These are phyloP conservation scores for Colletotrichum tamarilloi DNA, from an alignment of 2,329 filamentous ascomycete genomes.

Conservation along the genomic window DNA sequence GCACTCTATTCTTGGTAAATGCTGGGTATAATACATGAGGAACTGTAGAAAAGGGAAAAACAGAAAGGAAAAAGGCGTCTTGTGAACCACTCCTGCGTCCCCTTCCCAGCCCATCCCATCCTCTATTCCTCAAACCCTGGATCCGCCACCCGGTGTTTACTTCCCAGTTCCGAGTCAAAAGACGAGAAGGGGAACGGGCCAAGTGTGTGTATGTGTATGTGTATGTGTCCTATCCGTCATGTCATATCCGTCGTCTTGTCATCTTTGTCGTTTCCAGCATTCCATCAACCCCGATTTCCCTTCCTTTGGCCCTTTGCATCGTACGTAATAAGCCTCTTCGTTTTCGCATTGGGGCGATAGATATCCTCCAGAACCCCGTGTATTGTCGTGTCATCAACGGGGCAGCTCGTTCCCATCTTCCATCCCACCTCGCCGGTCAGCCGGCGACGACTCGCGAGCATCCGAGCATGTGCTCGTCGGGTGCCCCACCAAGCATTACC, in stretches of 20 bases:
- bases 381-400: neutral
- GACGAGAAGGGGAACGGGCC: neutral
- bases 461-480: neutral
- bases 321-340: neutral
- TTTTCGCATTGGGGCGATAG: neutral
- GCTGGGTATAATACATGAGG: slow-evolving; percentile 32
- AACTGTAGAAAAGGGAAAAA: slow-evolving; percentile 14
- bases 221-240: neutral
- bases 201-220: neutral
- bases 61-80: neutral
- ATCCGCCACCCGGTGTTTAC: neutral
- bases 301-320: neutral
- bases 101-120: no score
- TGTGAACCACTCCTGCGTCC: neutral
- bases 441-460: neutral
- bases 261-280: slow-evolving; percentile 7
- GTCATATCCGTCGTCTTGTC: slow-evolving; percentile 17
- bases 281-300: neutral
- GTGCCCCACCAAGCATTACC: neutral
- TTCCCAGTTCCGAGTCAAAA: neutral
- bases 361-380: slow-evolving; percentile 7
- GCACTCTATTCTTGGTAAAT: slow-evolving; percentile 29
- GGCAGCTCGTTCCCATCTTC: slow-evolving; percentile 2
- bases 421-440: slow-evolving; percentile 11
- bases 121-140: neutral